Evolutionary conservation across 2,329 filamentous ascomycete species (phyloP).

Genomic region (Byssothecium circinans): DNA sequence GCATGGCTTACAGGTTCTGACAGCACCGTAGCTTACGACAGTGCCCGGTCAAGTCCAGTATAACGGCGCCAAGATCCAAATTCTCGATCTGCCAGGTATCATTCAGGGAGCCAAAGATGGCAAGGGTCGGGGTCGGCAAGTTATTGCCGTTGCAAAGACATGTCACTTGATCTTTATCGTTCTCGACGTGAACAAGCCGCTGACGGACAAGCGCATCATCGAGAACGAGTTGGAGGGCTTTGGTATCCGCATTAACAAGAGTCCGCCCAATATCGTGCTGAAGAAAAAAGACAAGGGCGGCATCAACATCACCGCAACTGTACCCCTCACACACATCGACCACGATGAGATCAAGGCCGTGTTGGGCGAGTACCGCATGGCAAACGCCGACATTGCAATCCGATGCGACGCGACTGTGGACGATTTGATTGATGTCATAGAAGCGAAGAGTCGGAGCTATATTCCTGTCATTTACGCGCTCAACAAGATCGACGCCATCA

Average conservation of each 20-base stretch:
- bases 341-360: conserved; percentile 97
- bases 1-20: not conserved
- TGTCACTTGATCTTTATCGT: conserved; percentile 99
- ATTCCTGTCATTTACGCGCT: conserved; percentile 99
- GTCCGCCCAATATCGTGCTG: conserved; percentile 97
- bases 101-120: conserved; percentile 98
- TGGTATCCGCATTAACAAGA: conserved; percentile 96
- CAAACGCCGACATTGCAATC: conserved; percentile 95
- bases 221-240: conserved; percentile 95
- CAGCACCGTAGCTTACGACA: conserved; percentile 66
- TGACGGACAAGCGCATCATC: conserved; percentile 95
- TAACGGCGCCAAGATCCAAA: conserved; percentile 96
- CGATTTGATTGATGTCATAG: conserved; percentile 92
- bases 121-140: conserved; percentile 94
- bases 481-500: conserved; percentile 99
- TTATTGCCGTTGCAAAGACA: conserved; percentile 98
- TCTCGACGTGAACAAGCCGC: conserved; percentile 95
- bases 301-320: conserved; percentile 92
- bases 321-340: conserved; percentile 88
- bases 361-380: conserved; percentile 95
- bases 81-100: conserved; percentile 97
- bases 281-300: conserved; percentile 99
- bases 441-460: conserved; percentile 92
- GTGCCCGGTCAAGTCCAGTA: conserved; percentile 95
- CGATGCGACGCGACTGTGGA: conserved; percentile 97